These are phyloP conservation scores for Leersia perrieri DNA, from an alignment of 176 grass and related monocot genomes.

Conservation along the genomic window DNA sequence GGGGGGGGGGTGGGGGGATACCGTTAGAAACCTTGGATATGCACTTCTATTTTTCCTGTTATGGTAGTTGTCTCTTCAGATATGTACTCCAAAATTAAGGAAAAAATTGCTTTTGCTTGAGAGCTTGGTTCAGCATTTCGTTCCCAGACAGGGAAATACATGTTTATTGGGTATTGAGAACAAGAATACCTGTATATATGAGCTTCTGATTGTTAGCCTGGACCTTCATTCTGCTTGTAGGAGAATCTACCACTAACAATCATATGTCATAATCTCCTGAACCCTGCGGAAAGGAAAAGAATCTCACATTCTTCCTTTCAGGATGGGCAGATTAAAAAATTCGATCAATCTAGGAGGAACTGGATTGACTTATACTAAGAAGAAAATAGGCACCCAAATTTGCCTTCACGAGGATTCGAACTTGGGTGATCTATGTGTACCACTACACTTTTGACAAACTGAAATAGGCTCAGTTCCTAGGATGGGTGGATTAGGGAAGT, in stretches of 20 bases:
- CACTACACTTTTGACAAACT: too few species aligned
- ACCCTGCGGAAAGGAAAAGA: background rate
- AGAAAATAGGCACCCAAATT: too few species aligned
- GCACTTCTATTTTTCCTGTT: background rate
- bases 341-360: too few species aligned
- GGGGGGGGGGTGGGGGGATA: too few species aligned
- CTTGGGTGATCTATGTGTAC: too few species aligned
- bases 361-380: too few species aligned
- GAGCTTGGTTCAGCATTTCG: background rate
- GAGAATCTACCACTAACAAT: background rate
- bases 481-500: background rate
- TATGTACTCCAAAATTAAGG: background rate
- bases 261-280: background rate
- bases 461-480: too few species aligned
- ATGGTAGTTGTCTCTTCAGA: slow-evolving; percentile 2
- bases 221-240: background rate
- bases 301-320: background rate
- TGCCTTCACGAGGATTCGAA: too few species aligned
- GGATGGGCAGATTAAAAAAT: too few species aligned
- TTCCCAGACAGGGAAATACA: background rate
- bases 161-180: background rate
- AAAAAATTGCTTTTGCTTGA: background rate
- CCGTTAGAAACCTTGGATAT: background rate
- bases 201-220: too few species aligned
- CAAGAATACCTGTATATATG: background rate